Base-by-base conservation (phyloP, 495 filamentous ascomycete species). In the Hypoxylon perforatum region DNA sequence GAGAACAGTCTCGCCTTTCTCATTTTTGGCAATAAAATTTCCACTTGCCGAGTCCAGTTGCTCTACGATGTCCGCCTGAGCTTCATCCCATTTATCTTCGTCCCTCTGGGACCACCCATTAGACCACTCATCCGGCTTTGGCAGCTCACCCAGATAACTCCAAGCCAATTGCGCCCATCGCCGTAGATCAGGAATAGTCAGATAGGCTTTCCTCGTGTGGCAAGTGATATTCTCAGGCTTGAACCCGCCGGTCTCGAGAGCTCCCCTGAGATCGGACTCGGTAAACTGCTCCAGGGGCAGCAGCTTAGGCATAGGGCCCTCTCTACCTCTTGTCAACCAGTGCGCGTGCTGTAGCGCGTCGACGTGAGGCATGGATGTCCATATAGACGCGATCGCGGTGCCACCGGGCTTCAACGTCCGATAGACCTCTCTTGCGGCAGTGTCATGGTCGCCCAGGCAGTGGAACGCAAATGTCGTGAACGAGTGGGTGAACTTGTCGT, bases 51-150 rank as follows among this genome's bases (percentile, higher is more conserved):
- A 10, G 30, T 52, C 18, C 44, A 72, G 22, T 38, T 61, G 14
- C 53, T 68, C 25, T 36, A 65, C 63, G 21, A 71, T 58, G 46
- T 63, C 18, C 22, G 60, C 65, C 18, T 73, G 45, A 2, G 63
- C 70, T 62, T 75, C 73, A 45, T 73, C 74, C 72, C 75, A 75
- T 28, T 65, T 67, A 51, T 73, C 73, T 54, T 74, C 75, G 57
- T 75, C 73, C 3, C 57, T 44, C 50, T 68, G 53, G 8, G 42
- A 44, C 71, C 71, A 74, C 8, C 46, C 61, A 12, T 15, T 48
- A n/a, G n/a, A n/a, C n/a, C n/a, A n/a, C n/a, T n/a, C n/a, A n/a
- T n/a, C n/a, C n/a, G n/a, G n/a, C n/a, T n/a, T 33, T 8, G 60
- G 21, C 3, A 58, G 52, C 14, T 11, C 42, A 4, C 63, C 73